These are phyloP conservation scores for Talaromyces liani DNA, from an alignment of 495 filamentous ascomycete genomes.

Conservation along the genomic window DNA sequence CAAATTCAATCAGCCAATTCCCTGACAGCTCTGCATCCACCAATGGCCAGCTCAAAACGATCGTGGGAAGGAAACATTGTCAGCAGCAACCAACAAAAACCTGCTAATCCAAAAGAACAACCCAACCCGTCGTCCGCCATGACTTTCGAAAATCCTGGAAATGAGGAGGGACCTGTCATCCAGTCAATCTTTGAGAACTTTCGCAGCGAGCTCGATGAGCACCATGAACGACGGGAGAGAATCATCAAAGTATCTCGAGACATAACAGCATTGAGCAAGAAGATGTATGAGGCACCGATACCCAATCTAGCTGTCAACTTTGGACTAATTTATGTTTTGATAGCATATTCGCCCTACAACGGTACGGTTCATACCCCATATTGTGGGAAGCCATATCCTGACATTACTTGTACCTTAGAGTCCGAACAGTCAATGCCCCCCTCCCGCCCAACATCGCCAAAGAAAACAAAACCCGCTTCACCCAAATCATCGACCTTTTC, in stretches of 20 bases:
- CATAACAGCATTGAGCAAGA: slow-evolving; percentile 90
- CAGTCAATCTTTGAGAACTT: slow-evolving; percentile 79
- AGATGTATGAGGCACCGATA: slow-evolving; percentile 59
- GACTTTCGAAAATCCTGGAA: slow-evolving; percentile 13
- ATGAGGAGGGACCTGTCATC: slow-evolving; percentile 24
- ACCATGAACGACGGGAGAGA: slow-evolving; percentile 85
- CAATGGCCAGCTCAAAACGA: slow-evolving; percentile 47
- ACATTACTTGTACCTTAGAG: slow-evolving; percentile 28
- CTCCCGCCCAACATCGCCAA: slow-evolving; percentile 58
- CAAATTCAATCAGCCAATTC: no score
- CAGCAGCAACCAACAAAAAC: slow-evolving; percentile 18
- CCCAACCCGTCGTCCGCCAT: slow-evolving; percentile 15
- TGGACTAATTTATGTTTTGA: slow-evolving; percentile 1
- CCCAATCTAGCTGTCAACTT: neutral
- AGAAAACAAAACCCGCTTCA: slow-evolving; percentile 55
- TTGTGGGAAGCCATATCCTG: neutral
- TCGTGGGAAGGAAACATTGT: slow-evolving; percentile 53
- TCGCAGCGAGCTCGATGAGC: slow-evolving; percentile 82
- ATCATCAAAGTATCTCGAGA: slow-evolving; percentile 85
- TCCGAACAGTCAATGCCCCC: slow-evolving; percentile 54
- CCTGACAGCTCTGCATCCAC: neutral
- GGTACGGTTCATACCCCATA: slow-evolving; percentile 40
- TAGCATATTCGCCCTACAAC: slow-evolving; percentile 89
- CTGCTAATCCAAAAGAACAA: slow-evolving; percentile 17
- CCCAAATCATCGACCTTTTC: slow-evolving; percentile 63